Evolutionary conservation across 1,284 basidiomycete species (phyloP).

Genomic region (Ceratobasidium sp.): DNA sequence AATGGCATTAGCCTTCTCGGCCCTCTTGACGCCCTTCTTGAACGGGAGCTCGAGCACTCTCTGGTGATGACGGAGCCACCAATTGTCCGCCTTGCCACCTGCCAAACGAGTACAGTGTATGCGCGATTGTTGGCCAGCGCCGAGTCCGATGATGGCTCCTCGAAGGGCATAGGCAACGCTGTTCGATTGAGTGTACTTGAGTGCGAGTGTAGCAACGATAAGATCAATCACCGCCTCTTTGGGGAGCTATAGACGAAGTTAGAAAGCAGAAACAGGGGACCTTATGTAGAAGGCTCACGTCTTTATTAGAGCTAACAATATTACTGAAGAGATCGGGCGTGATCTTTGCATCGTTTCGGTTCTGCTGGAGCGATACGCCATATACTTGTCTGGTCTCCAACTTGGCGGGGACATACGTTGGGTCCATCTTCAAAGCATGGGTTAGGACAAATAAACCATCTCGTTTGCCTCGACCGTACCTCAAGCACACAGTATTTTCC

Average conservation of each 20-base stretch:
- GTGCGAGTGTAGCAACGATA: conserved; percentile 92
- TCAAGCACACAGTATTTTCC: conserved; percentile 98
- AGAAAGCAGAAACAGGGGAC: neutral
- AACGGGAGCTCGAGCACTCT: conserved; percentile 91
- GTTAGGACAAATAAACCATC: neutral
- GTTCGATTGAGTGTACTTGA: conserved; percentile 99
- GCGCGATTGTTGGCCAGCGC: conserved; percentile 97
- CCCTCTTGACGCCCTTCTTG: conserved; percentile 97
- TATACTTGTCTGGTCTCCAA: conserved; percentile 96
- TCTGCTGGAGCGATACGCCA: conserved; percentile 90
- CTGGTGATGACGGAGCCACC: conserved; percentile 98
- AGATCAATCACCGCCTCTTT: conserved; percentile 79
- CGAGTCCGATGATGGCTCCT: conserved; percentile 94
- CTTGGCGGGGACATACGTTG: conserved; percentile 74
- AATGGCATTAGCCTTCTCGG: conserved; percentile 98
- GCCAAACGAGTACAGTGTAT: conserved; percentile 99
- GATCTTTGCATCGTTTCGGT: conserved; percentile 91
- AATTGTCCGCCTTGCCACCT: conserved; percentile 97
- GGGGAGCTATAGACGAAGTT: conserved; percentile 64
- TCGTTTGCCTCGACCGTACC: conserved; percentile 55
- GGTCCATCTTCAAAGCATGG: conserved; percentile 73
- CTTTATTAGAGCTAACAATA: conserved; percentile 87
- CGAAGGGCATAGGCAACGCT: conserved; percentile 95
- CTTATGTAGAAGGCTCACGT: conserved; percentile 57
- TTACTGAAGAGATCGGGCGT: conserved; percentile 83